Evolutionary conservation across 768 basidiomycete species (phyloP), one percentile per base, ranked within the genome.

Genomic region (Paxillus ammoniavirescens): DNA sequence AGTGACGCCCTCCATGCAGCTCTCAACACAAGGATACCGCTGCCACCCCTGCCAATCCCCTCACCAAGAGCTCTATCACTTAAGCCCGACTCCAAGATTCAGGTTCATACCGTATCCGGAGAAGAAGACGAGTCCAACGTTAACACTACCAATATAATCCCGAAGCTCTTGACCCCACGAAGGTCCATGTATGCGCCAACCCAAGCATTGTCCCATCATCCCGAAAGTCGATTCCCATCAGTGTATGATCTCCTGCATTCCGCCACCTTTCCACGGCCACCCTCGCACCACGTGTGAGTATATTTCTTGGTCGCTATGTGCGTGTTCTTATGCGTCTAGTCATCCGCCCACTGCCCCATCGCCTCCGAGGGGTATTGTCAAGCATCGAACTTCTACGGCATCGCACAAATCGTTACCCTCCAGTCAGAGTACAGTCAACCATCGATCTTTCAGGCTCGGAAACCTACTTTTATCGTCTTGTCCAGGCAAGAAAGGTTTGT

Each of bases 401-500:
- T 49, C 55, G 8, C 52, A 28, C 31, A 26, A 47, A 21, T 21
- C 31, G 42, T 4, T 30, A 30, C 35, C 51, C 21, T 33, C 55
- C 47, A 49, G 42, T 50, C 47, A 47, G 49, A 41, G 23, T 40
- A 15, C 55, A 54, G 2, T 48, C 56, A 52, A 47, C 23, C 51
- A 56, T 33, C 61, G 65, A 23, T 55, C 59, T 10, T 70, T 72
- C 28, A 63, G 63, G 12, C 71, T 96, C 8, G 95, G 95, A n/a
- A 98, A 98, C 68, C 72, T 98, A 18, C 79, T 87, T 47, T 70
- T 98, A 31, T 93, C 90, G 6, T 93, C 91, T 6, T 98, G 96
- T 73, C 95, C 95, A 2, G 95, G 95, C 4, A 98, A 98, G 72
- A 93, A 97, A 79, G 86, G 88, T 86, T 30, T 9, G 69, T 54